Evolutionary conservation across 495 filamentous ascomycete species (phyloP), one percentile per base, ranked within the genome.

Genomic region (Talaromyces thailandensis): DNA sequence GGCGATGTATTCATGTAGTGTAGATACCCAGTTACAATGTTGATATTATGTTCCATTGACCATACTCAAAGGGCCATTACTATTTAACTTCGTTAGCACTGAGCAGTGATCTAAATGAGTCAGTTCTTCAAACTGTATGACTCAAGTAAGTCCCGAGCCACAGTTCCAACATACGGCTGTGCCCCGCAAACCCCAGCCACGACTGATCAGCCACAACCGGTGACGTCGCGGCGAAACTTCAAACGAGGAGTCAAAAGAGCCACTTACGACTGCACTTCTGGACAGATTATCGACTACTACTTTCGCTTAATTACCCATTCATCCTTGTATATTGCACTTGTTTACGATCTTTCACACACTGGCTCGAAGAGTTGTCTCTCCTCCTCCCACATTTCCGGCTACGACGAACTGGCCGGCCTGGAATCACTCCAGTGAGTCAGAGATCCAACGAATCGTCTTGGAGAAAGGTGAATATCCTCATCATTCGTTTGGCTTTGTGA

Each of bases 1-100:
- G 51, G 51, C 21, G 14, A 24, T 61, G 37, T 61, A 61, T 50
- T 61, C 29, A 32, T 61, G 43, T 61, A 61, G 58, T 61, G 59
- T 61, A 61, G 59, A 61, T 61, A 61, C 59, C 59, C 59, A 50
- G 25, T 57, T 18, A 16, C 23, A 53, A 6, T 57, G 29, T 57
- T 35, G 3, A 57, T 32, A 21, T 57, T n/a, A 24, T 55, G 35
- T 40, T 40, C 29, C 12, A 35, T 35, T 35, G n/a, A n/a, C n/a
- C n/a, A n/a, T n/a, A n/a, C n/a, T n/a, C n/a, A n/a, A n/a, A n/a
- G n/a, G n/a, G n/a, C n/a, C n/a, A n/a, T n/a, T n/a, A n/a, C n/a
- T n/a, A n/a, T n/a, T n/a, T n/a, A n/a, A n/a, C n/a, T n/a, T n/a
- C n/a, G n/a, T n/a, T n/a, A n/a, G n/a, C n/a, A n/a, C n/a, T n/a